Percentiles rank a stretch among this genome's conserved stretches.
These are phyloP conservation scores for Vanilla planifolia DNA, from an alignment of 106 monocot genomes.

Conservation along the genomic window DNA sequence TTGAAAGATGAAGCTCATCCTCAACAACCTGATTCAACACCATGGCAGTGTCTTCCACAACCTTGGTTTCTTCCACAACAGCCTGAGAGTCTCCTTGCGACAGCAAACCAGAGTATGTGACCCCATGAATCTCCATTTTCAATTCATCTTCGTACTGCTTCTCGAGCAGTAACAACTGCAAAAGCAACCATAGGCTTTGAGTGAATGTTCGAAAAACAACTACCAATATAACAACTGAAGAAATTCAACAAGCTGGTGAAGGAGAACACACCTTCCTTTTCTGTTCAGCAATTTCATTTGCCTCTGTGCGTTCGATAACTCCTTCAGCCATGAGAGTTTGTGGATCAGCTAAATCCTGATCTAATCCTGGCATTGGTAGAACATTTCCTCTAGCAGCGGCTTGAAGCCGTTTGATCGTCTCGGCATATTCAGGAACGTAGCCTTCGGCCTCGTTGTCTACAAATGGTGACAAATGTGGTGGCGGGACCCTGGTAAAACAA, in stretches of 20 bases:
- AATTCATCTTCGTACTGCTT: conserved; percentile 79
- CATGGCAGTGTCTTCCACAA: conserved; percentile 8
- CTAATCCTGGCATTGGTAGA: conserved; percentile 70
- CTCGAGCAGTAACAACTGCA: conserved; percentile 63
- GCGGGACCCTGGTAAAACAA: conserved; percentile 50
- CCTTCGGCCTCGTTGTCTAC: conserved; percentile 92
- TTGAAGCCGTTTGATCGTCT: conserved; percentile 76
- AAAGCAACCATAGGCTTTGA: neutral
- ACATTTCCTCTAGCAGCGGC: conserved; percentile 61
- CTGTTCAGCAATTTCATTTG: conserved; percentile 78
- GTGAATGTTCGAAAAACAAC: neutral
- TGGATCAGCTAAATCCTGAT: conserved; percentile 37
- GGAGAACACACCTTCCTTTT: conserved; percentile 35
- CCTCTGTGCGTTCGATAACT: conserved; percentile 72
- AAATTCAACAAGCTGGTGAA: neutral
- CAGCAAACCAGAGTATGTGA: conserved; percentile 48
- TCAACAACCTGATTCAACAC: conserved; percentile 28
- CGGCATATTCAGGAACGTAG: conserved; percentile 93
- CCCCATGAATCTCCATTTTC: conserved; percentile 65
- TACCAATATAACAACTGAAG: neutral
- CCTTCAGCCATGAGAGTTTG: conserved; percentile 62
- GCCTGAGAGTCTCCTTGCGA: conserved; percentile 30
- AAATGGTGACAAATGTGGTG: conserved; percentile 97
- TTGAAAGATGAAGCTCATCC: conserved; percentile 35
- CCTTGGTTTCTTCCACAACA: conserved; percentile 6